phyloP scores from a whole-genome alignment of 306 rosid genomes.

The Trifolium pratense region DNA sequence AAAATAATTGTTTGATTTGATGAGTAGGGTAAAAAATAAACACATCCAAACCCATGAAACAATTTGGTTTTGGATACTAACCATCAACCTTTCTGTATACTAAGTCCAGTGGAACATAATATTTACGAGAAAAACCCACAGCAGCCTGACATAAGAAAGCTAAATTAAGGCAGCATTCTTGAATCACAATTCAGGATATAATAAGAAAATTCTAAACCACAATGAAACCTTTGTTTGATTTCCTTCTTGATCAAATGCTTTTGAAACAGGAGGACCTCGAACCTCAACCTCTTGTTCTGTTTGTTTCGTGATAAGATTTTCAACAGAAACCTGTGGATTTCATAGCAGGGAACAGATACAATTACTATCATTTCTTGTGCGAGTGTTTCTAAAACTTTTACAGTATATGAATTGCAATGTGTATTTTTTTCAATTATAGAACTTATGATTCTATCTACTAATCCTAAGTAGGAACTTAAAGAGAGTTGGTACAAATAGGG shows the following conservation, averaged over 20 bases:
- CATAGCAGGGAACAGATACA: conserved; percentile 24
- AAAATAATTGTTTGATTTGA: too few relatives aligned
- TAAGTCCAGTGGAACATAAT: conserved; percentile 70
- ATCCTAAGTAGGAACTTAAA: conserved; percentile 25
- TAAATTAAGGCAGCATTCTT: conserved; percentile 34
- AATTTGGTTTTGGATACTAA: conserved; percentile 51
- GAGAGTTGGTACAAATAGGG: conserved; percentile 1
- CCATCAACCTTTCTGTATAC: conserved; percentile 77
- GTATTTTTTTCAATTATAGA: conserved; percentile 12
- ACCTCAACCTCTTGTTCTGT: conserved; percentile 77
- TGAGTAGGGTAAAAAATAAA: conserved; percentile 22
- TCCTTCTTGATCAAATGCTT: conserved; percentile 85
- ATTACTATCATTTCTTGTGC: conserved; percentile 19
- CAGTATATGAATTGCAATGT: conserved; percentile 12
- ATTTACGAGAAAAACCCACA: conserved; percentile 84
- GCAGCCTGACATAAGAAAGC: conserved; percentile 70
- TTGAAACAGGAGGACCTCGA: conserved; percentile 95
- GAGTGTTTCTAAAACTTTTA: conserved; percentile 18
- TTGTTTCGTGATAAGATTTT: conserved; percentile 73
- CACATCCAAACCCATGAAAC: conserved; percentile 10
- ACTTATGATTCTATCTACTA: conserved; percentile 6
- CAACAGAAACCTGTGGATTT: conserved; percentile 66
- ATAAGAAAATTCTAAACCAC: conserved; percentile 23
- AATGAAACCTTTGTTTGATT: conserved; percentile 82
- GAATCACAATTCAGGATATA: conserved; percentile 22